These are phyloP conservation scores for Arctium minus DNA, from an alignment of 129 eudicot genomes.

Conservation along the genomic window DNA sequence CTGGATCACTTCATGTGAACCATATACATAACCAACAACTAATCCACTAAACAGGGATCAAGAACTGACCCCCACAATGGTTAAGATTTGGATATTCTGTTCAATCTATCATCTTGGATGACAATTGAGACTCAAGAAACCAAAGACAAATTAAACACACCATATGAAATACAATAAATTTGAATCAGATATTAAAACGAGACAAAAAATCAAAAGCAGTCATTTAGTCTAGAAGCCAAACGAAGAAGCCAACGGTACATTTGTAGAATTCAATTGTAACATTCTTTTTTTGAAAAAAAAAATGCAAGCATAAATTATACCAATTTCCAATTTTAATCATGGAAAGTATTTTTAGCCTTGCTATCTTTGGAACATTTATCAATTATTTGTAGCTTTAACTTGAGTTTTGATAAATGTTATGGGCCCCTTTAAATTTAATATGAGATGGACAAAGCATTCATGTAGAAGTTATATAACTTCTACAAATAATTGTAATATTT, in stretches of 20 bases:
- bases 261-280: too few relatives aligned
- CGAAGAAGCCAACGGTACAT: too few relatives aligned
- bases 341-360: too few relatives aligned
- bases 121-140: too few relatives aligned
- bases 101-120: not conserved
- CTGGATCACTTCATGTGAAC: not conserved
- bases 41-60: not conserved
- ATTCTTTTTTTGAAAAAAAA: too few relatives aligned
- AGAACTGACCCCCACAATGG: not conserved
- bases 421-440: not conserved
- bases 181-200: not conserved
- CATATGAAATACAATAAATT: too few relatives aligned
- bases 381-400: not conserved
- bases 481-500: not conserved
- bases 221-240: not conserved
- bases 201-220: too few relatives aligned
- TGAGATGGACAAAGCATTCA: not conserved
- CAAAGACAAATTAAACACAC: not conserved
- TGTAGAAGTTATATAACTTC: too few relatives aligned
- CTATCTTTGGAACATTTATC: not conserved
- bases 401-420: not conserved
- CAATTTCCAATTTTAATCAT: too few relatives aligned
- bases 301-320: not conserved
- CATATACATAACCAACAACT: not conserved
- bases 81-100: not conserved